Evolutionary conservation across 1,284 basidiomycete genomes (phyloP).

Genomic region (Chiua sp.): DNA sequence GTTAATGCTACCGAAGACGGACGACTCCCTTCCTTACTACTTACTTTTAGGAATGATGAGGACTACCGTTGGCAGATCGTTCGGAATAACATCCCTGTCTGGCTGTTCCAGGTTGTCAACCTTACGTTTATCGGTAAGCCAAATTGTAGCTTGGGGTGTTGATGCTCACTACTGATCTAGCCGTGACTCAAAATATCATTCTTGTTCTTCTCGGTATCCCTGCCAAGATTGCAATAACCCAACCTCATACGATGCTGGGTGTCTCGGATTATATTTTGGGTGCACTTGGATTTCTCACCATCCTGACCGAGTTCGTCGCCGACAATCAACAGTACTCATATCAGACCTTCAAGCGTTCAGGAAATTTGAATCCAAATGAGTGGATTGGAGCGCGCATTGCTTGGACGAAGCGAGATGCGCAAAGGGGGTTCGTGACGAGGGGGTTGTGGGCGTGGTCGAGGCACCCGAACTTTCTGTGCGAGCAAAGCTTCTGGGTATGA

Average conservation of each 20-base stretch:
- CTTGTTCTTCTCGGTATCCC: slow-evolving; percentile 77
- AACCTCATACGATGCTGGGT: slow-evolving; percentile 60
- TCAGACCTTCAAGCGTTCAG: slow-evolving; percentile 78
- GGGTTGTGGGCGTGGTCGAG: slow-evolving; percentile 88
- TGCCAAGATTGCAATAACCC: slow-evolving; percentile 58
- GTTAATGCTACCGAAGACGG: slow-evolving; percentile 8
- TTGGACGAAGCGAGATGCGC: slow-evolving; percentile 70
- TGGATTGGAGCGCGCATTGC: slow-evolving; percentile 69
- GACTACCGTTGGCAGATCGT: slow-evolving; percentile 93
- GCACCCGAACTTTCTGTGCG: slow-evolving; percentile 93
- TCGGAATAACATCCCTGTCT: slow-evolving; percentile 66
- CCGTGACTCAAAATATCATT: slow-evolving; percentile 80
- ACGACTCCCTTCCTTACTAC: background rate
- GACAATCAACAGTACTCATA: slow-evolving; percentile 93
- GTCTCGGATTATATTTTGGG: slow-evolving; percentile 73
- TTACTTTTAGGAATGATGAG: slow-evolving; percentile 63
- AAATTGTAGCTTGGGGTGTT: background rate
- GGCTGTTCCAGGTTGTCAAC: slow-evolving; percentile 83
- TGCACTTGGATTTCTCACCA: slow-evolving; percentile 58
- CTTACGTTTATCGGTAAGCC: slow-evolving; percentile 76
- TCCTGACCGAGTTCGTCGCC: slow-evolving; percentile 78
- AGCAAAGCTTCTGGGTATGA: slow-evolving; percentile 88
- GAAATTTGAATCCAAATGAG: slow-evolving; percentile 49
- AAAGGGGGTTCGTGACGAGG: slow-evolving; percentile 84
- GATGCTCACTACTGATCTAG: slow-evolving; percentile 36